Base-by-base conservation (phyloP, 306 rosid species). In the Argentina anserina region DNA sequence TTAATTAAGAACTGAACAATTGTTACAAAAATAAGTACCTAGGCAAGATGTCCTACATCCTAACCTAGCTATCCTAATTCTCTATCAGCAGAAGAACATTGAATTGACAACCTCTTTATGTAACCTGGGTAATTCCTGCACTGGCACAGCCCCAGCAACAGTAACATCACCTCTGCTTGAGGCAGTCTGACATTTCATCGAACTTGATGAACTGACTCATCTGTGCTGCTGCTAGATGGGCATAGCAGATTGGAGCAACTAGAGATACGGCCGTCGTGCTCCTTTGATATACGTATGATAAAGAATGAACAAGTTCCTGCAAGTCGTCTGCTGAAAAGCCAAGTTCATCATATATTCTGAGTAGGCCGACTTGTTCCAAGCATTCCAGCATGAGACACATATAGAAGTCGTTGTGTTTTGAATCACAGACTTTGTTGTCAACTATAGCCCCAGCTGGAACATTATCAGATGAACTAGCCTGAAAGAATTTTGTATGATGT, bases 321-420 rank as follows among this genome's bases (percentile, higher is more conserved):
- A 94, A 80, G 63, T 94, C 98, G 83, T 94, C 95, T 0, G 97
- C 59, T 0, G 98, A 88, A 71, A 91, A 88, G 0, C 95, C 92
- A 23, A 91, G 56, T 65, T 94, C 90, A 68, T 94, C 98, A 2
- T 81, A 74, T 61, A 55, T 89, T 91, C 73, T 94, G 98, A 0
- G 96, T 88, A 0, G 97, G 97, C 78, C 97, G 87, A 18, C 84
- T 87, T 11, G 63, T 58, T 26, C 63, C 36, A 3, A 94, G 88
- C 97, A 88, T 89, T 74, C 98, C 98, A 25, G 95, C 95, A 80
- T 91, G 98, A 1, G 97, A 70, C 97, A 94, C 52, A 94, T 53
- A 42, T 94, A 94, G 61, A 94, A 94, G 73, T 94, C 97, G 21
- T 94, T 83, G 67, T 88, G 91, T 36, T 87, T 73, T 0, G 98